These are phyloP conservation scores for Ustilago shanxiensis DNA, from an alignment of 1,284 basidiomycete species.

Conservation along the genomic window DNA sequence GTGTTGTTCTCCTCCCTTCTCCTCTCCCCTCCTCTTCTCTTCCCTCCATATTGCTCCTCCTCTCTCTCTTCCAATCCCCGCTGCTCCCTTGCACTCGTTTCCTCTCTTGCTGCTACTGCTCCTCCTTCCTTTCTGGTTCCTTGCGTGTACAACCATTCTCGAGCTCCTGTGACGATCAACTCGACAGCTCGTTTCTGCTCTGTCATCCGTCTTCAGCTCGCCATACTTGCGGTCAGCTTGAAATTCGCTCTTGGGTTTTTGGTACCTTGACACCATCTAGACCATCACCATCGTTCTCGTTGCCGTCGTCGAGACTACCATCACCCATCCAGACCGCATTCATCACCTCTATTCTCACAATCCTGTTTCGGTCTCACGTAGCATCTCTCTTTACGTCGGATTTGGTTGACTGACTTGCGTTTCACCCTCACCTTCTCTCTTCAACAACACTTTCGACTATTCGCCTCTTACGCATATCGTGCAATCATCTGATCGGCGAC, in stretches of 20 bases:
- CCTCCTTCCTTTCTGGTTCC: slow-evolving; percentile 23
- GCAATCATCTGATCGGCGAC: neutral
- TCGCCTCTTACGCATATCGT: neutral
- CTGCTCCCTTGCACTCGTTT: slow-evolving; percentile 8
- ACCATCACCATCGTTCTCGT: neutral
- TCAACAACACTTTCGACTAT: neutral
- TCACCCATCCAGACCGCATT: neutral
- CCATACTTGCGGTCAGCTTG: slow-evolving; percentile 29
- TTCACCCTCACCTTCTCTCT: slow-evolving; percentile 1
- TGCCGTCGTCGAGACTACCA: neutral
- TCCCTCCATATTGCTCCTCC: slow-evolving; percentile 4
- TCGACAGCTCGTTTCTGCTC: slow-evolving; percentile 16
- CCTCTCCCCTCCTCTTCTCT: slow-evolving; percentile 13
- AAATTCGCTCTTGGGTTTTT: slow-evolving; percentile 14
- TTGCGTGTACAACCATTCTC: neutral
- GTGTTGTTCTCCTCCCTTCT: slow-evolving; percentile 27
- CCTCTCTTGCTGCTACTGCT: neutral
- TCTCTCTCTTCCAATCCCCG: slow-evolving; percentile 6
- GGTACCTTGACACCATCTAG: slow-evolving; percentile 5
- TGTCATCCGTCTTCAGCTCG: slow-evolving; percentile 5
- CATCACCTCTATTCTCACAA: neutral
- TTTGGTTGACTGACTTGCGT: slow-evolving; percentile 23
- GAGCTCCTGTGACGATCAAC: slow-evolving; percentile 14
- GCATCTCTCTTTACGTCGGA: slow-evolving; percentile 4
- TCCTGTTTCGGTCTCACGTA: neutral